A percentile compares a stretch with the other conserved stretches of the same genome.
These are phyloP conservation scores for Lactarius sp. DNA, from an alignment of 768 basidiomycete species.

Conservation along the genomic window DNA sequence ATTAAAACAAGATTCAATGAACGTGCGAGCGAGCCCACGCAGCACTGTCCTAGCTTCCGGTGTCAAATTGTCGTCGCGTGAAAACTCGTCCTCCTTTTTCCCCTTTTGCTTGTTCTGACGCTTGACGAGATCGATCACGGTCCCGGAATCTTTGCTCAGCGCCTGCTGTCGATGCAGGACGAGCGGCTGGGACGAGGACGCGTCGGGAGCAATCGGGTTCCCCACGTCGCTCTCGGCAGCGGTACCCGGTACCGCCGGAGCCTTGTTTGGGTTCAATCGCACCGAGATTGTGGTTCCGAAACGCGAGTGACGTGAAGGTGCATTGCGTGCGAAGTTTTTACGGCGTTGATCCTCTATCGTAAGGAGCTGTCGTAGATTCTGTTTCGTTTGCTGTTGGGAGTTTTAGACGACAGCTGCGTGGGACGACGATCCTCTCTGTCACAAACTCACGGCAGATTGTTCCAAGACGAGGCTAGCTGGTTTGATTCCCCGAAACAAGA, in stretches of 20 bases:
- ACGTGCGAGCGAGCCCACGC: conserved; percentile 63
- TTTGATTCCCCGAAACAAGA: conserved; percentile 77
- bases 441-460: conserved; percentile 54
- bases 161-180: conserved; percentile 87
- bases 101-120: conserved; percentile 49
- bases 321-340: conserved; percentile 46
- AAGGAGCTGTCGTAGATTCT: conserved; percentile 69
- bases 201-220: conserved; percentile 26
- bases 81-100: conserved; percentile 66
- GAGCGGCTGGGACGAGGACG: conserved; percentile 45
- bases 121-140: conserved; percentile 58
- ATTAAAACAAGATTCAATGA: conserved; percentile 84
- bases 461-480: conserved; percentile 55
- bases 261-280: conserved; percentile 55
- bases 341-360: conserved; percentile 68
- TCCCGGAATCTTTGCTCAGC: conserved; percentile 60
- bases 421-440: neutral
- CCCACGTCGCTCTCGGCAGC: conserved; percentile 29
- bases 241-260: conserved; percentile 1
- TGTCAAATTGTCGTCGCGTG: conserved; percentile 61
- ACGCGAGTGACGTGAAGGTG: conserved; percentile 82
- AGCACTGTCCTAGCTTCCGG: conserved; percentile 60
- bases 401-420: neutral
- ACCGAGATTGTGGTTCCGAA: conserved; percentile 95
- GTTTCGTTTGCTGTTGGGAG: conserved; percentile 53